Base-by-base conservation (phyloP, 129 eudicot genomes). In the Tagetes patula region DNA sequence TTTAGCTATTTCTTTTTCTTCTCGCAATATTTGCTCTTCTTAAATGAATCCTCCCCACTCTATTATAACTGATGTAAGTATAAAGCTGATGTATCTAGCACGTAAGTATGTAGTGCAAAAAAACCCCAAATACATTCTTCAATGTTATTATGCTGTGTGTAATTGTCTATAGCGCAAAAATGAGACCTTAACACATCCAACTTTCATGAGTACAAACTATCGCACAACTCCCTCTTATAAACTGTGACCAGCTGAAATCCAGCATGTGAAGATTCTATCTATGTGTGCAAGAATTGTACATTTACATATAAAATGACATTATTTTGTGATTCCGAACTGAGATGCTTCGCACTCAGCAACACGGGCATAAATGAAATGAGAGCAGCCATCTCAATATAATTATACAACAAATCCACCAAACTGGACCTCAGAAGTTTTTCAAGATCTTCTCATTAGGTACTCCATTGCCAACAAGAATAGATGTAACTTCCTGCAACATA, bases 401-500 rank as follows among this genome's bases (percentile, higher is more conserved):
- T 31, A 38, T 85, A 76, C 85, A 79, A 85, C 81, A 79, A 37
- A 72, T 70, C 74, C 52, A 70, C 27, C 32, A 61, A 65, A 32
- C 38, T 13, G 36, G 37, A 62, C 34, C 65, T 86, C 83, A 92
- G 69, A 92, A 77, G 75, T 89, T 92, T 84, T 89, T 92, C 77
- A 92, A 79, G 70, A 92, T 92, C 83, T 84, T 92, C 73, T 79
- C 82, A 45, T 53, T 45, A 33, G 88, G 76, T 39, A 92, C 88
- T 30, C 96, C 98, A 71, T 87, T 85, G 32, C 86, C 85, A 27
- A 83, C 84, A 74, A 92, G 91, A 59, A 85, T 76, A 59, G 95
- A 87, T 59, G 88, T 85, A 36, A 92, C 87, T 68, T 92, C 98
- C 98, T 92, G 91, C 85, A 80, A 83, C 65, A 55, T 37, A 45